Base-by-base conservation (phyloP, 225 moss, liverwort and hornwort genomes). In the Bryum argenteum region DNA sequence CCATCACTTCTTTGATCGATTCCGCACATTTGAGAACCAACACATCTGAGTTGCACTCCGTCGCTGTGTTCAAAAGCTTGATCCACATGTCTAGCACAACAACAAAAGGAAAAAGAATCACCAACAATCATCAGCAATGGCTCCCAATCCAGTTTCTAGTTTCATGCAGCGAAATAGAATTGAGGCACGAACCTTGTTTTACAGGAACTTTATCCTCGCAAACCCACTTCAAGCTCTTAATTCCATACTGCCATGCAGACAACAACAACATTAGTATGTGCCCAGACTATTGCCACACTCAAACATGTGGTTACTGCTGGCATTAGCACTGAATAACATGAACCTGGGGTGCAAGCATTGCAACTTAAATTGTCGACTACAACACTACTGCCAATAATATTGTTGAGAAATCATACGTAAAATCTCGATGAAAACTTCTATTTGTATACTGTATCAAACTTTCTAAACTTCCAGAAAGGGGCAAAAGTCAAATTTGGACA, bases 41-140 rank as follows among this genome's bases (percentile, higher is more conserved):
- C 17, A 86, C 61, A 50, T 78, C 45, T 22, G 93, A 93, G 73
- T 91, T 84, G 61, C 89, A 84, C 37, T 96, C 93, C 23, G 80
- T 82, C 37, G 93, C 93, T 53, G 91, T 87, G 17, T 69, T 75
- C 72, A 96, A 75, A 74, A 96, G 90, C 85, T 93, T 96, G 77
- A 96, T 93, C 96, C 96, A 96, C 65, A 84, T 93, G 37, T 93
- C 96, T 96, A 82, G 38, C 54, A 75, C 28, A 54, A 2, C 2
- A 2, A 33, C 33, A 3, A 33, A n/a, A n/a, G n/a, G n/a, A n/a
- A 33, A 33, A 21, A 66, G 5, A 52, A 61, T 26, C 20, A 14
- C 7, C 43, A 10, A 58, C n/a, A 70, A 71, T 83, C 47, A 71
- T 83, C 47, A 78, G 47, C 33, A 2, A 2, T 33, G 33, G 5